A percentile compares a stretch with the other conserved stretches of the same genome.
These are phyloP conservation scores for Calonectria montana DNA, from an alignment of 2,329 filamentous ascomycete species.

Conservation along the genomic window DNA sequence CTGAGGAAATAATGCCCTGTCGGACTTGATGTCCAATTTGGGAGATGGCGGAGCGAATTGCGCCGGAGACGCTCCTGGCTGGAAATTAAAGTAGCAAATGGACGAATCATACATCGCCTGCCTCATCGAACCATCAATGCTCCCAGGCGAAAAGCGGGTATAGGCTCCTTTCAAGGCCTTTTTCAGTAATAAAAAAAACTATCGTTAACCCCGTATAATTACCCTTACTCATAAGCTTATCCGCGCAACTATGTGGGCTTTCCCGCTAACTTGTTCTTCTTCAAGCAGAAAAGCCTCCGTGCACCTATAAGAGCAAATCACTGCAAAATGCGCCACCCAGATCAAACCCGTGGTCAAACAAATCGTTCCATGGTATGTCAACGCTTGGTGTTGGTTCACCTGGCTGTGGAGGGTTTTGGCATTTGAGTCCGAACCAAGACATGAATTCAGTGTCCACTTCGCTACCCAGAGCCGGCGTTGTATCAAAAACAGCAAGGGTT, in stretches of 20 bases:
- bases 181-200: no score
- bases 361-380: conserved; percentile 38
- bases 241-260: neutral
- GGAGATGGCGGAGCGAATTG: neutral
- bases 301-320: conserved; percentile 26
- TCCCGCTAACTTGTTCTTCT: neutral
- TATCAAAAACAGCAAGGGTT: conserved; percentile 35
- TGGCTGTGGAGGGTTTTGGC: conserved; percentile 31
- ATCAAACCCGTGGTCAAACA: conserved; percentile 39
- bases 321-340: conserved; percentile 32
- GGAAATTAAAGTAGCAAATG: neutral
- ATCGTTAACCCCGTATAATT: neutral
- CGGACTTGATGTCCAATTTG: neutral
- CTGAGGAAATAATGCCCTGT: neutral
- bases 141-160: neutral
- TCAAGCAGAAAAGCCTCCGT: neutral
- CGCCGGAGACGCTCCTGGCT: neutral
- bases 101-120: neutral
- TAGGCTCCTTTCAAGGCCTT: neutral
- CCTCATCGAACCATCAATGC: neutral
- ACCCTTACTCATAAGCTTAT: conserved; percentile 4
- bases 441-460: conserved; percentile 40
- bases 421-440: conserved; percentile 40
- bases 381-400: conserved; percentile 39
- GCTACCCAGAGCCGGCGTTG: conserved; percentile 22